Percentiles rank a stretch among this genome's conserved stretches.
Conservation (phyloP, 257 asterid species). For the Knoxia roxburghii region DNA sequence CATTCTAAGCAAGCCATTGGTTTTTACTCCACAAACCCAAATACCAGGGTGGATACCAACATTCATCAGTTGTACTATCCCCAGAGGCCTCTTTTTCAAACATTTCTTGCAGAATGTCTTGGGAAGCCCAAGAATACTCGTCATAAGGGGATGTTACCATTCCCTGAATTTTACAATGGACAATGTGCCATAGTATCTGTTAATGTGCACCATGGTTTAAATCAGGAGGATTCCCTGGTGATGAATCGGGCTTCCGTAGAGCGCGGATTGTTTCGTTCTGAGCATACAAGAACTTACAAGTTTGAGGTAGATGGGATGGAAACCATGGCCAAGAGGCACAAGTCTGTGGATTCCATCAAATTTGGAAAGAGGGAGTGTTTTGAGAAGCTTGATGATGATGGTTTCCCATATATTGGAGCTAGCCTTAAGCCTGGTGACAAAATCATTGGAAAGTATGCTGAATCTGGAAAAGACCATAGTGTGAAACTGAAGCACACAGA, state of each 20-base stretch:
- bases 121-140: slow-evolving; percentile 49
- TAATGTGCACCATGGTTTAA: slow-evolving; percentile 88
- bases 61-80: slow-evolving; percentile 83
- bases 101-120: slow-evolving; percentile 74
- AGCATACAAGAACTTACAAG: slow-evolving; percentile 80
- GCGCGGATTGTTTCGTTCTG: slow-evolving; percentile 93
- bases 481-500: slow-evolving; percentile 91
- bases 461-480: slow-evolving; percentile 78
- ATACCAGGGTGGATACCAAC: slow-evolving; percentile 64
- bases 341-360: slow-evolving; percentile 46
- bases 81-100: slow-evolving; percentile 76
- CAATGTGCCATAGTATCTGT: slow-evolving; percentile 94
- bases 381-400: slow-evolving; percentile 94
- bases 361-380: slow-evolving; percentile 77
- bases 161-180: slow-evolving; percentile 82
- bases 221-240: slow-evolving; percentile 92
- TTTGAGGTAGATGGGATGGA: slow-evolving; percentile 68
- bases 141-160: slow-evolving; percentile 60
- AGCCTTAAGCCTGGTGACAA: slow-evolving; percentile 85
- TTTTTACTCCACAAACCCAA: slow-evolving; percentile 62
- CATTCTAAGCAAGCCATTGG: slow-evolving; percentile 99
- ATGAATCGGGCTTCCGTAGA: slow-evolving; percentile 92
- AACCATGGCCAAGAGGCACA: slow-evolving; percentile 35
- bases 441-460: slow-evolving; percentile 75
- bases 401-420: slow-evolving; percentile 84